Conservation (phyloP, 2,329 filamentous ascomycete genomes). For the Aureobasidium sp. region DNA sequence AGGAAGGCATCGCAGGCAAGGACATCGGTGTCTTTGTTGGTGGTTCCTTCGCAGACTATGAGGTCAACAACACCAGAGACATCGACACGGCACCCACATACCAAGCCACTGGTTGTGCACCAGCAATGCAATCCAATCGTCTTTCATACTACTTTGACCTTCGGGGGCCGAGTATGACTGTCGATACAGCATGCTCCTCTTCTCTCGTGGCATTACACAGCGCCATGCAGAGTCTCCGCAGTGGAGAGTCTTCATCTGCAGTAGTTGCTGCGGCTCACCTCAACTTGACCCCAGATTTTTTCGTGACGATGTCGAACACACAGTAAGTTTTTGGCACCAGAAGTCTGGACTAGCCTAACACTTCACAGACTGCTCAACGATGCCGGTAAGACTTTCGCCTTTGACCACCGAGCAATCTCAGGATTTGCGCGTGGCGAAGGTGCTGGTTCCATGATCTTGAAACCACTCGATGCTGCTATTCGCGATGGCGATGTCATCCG, state of each 20-base stretch:
- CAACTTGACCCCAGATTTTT: slow-evolving; percentile 23
- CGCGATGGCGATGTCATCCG: slow-evolving; percentile 40
- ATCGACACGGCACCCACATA: slow-evolving; percentile 21
- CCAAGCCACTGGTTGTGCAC: slow-evolving; percentile 20
- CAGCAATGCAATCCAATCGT: slow-evolving; percentile 34
- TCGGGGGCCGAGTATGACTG: slow-evolving; percentile 36
- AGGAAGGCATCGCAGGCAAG: slow-evolving; percentile 15
- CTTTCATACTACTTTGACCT: slow-evolving; percentile 33
- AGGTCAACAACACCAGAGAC: slow-evolving; percentile 21
- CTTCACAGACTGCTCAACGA: slow-evolving; percentile 19
- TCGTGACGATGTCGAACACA: slow-evolving; percentile 24
- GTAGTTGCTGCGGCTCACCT: slow-evolving; percentile 23
- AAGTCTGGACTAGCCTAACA: not conserved
- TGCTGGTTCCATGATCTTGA: slow-evolving; percentile 44
- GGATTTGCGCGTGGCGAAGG: slow-evolving; percentile 51
- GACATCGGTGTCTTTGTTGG: slow-evolving; percentile 22
- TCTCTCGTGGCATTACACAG: slow-evolving; percentile 32
- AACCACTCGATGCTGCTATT: slow-evolving; percentile 39
- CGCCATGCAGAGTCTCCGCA: slow-evolving; percentile 26
- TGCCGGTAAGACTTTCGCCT: slow-evolving; percentile 3
- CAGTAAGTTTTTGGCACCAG: slow-evolving; percentile 23
- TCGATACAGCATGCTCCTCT: slow-evolving; percentile 44
- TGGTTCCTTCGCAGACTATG: slow-evolving; percentile 22
- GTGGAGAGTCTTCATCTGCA: slow-evolving; percentile 29
- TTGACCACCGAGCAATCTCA: slow-evolving; percentile 8